Evolutionary conservation across 306 rosid genomes (phyloP).

Genomic region (Canavalia gladiata): DNA sequence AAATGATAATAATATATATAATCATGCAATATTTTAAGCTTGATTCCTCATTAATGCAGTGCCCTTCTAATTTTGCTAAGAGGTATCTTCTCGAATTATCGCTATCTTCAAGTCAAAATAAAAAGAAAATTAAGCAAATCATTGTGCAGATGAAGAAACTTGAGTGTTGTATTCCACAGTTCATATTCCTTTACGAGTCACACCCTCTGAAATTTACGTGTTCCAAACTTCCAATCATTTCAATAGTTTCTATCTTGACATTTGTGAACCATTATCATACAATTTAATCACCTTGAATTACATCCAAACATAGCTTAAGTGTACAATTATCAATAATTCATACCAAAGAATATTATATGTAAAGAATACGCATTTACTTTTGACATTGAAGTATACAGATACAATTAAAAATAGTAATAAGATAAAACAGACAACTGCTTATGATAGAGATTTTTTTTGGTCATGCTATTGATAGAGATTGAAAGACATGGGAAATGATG

Average conservation of each 20-base stretch:
- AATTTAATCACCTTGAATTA: constrained; percentile 11
- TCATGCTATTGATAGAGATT: neutral
- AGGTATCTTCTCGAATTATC: constrained; percentile 45
- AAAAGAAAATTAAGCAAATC: constrained; percentile 15
- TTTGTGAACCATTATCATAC: neutral
- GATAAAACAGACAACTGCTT: constrained; percentile 3
- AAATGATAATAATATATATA: constrained; percentile 15
- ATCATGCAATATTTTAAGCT: constrained; percentile 27
- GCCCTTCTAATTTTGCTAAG: constrained; percentile 52
- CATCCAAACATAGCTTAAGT: neutral
- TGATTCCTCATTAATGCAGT: constrained; percentile 34
- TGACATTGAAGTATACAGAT: neutral
- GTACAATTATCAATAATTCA: neutral
- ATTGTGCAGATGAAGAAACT: constrained; percentile 46
- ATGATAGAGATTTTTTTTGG: neutral
- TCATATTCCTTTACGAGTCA: constrained; percentile 32
- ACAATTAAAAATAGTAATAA: neutral
- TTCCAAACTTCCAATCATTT: constrained; percentile 31
- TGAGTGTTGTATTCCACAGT: constrained; percentile 26
- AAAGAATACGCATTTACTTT: neutral
- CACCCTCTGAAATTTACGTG: constrained; percentile 8
- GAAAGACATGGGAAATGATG: constrained; percentile 2
- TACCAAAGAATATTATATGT: neutral
- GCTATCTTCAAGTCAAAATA: constrained; percentile 51
- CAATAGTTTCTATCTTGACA: constrained; percentile 23